Evolutionary conservation across 2,329 filamentous ascomycete species (phyloP).

Genomic region (Colletotrichum shisoi): DNA sequence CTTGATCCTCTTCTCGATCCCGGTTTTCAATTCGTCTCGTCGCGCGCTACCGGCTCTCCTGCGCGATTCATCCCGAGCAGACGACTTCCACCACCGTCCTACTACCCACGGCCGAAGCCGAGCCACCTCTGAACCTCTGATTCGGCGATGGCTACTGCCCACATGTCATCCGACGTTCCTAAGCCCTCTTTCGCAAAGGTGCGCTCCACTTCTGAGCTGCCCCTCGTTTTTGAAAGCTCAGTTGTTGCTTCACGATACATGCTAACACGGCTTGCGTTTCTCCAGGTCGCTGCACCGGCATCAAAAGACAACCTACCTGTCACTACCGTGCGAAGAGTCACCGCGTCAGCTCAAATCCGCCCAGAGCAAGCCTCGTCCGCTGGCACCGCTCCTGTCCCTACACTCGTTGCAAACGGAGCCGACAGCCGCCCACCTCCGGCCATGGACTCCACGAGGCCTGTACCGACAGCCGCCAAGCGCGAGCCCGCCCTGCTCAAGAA

Average conservation of each 20-base stretch:
- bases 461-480: conserved; percentile 8
- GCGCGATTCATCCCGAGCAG: conserved; percentile 23
- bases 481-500: conserved; percentile 16
- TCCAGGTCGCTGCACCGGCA: conserved; percentile 60
- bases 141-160: conserved; percentile 57
- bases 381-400: conserved; percentile 1
- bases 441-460: conserved; percentile 30
- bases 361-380: conserved; percentile 14
- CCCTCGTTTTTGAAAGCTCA: conserved; percentile 2
- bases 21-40: conserved; percentile 34
- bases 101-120: conserved; percentile 27
- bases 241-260: conserved; percentile 3
- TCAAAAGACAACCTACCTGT: conserved; percentile 50
- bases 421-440: conserved; percentile 10
- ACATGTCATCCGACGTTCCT: conserved; percentile 57
- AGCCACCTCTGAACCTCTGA: conserved; percentile 3
- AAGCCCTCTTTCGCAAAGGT: conserved; percentile 83
- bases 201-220: conserved; percentile 42
- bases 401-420: conserved; percentile 18
- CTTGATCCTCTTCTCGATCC: conserved; percentile 41
- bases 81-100: conserved; percentile 38
- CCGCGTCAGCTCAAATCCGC: conserved; percentile 38
- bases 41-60: conserved; percentile 36
- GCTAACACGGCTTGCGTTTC: conserved; percentile 41
- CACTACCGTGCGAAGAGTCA: conserved; percentile 44